These are phyloP conservation scores for Arachnomyces sp. DNA, from an alignment of 2,329 filamentous ascomycete genomes.

Conservation along the genomic window DNA sequence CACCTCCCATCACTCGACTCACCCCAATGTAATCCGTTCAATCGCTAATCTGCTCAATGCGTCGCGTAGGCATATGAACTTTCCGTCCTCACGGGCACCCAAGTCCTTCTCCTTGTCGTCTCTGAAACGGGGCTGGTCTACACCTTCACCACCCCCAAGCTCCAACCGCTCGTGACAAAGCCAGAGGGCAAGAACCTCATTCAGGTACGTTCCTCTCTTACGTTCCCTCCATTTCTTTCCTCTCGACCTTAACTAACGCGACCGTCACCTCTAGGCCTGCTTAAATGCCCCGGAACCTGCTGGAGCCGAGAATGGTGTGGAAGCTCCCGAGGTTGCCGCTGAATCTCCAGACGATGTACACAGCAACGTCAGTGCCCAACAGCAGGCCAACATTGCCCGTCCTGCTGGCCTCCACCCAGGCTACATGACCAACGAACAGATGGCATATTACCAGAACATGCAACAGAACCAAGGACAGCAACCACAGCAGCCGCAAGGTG, in stretches of 20 bases:
- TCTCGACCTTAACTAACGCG: constrained; percentile 1
- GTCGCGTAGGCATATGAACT: constrained; percentile 77
- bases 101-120: constrained; percentile 91
- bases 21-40: too few relatives aligned
- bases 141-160: constrained; percentile 96
- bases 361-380: constrained; percentile 62
- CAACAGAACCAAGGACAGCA: constrained; percentile 62
- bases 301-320: constrained; percentile 72
- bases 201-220: constrained; percentile 57
- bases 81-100: constrained; percentile 93
- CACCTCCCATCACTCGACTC: constrained; percentile 5
- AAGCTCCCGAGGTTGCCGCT: constrained; percentile 61
- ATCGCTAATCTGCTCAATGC: not conserved
- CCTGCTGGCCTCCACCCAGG: constrained; percentile 62
- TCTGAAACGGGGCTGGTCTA: constrained; percentile 97
- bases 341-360: constrained; percentile 90
- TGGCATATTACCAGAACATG: constrained; percentile 78
- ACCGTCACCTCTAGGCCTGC: constrained; percentile 61
- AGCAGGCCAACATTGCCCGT: constrained; percentile 55
- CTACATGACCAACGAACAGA: constrained; percentile 58
- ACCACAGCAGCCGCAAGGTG: constrained; percentile 55
- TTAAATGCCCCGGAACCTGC: constrained; percentile 90
- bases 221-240: not conserved
- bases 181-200: constrained; percentile 98
- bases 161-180: constrained; percentile 96